phyloP scores from a whole-genome alignment of 306 rosid genomes.

The Cicer bijugum region DNA sequence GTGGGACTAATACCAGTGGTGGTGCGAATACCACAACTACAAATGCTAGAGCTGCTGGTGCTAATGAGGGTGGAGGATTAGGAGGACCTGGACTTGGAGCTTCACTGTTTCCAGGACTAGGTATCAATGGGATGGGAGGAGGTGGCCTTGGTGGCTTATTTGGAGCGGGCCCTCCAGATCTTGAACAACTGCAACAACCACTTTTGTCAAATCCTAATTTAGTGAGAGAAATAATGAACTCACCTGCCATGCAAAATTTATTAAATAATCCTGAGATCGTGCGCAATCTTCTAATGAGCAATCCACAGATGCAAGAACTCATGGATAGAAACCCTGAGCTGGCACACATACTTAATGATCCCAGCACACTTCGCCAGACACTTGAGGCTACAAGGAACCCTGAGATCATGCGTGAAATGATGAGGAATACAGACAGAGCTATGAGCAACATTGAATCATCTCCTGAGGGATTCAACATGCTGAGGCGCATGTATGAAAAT shows the following conservation, averaged over 20 bases:
- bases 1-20: conserved; percentile 53
- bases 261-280: conserved; percentile 73
- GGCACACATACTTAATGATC: conserved; percentile 85
- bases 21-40: conserved; percentile 56
- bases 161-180: conserved; percentile 69
- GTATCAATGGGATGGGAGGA: conserved; percentile 60
- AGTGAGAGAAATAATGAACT: conserved; percentile 78
- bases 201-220: conserved; percentile 67
- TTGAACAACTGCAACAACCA: conserved; percentile 84
- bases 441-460: conserved; percentile 93
- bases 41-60: conserved; percentile 54
- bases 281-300: conserved; percentile 77
- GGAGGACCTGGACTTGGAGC: conserved; percentile 68
- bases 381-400: conserved; percentile 92
- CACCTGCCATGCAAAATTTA: conserved; percentile 75
- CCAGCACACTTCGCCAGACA: conserved; percentile 79
- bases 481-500: conserved; percentile 93
- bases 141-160: conserved; percentile 60
- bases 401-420: conserved; percentile 95
- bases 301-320: conserved; percentile 88
- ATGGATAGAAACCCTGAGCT: conserved; percentile 87
- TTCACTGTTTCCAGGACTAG: conserved; percentile 70
- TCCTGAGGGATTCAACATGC: conserved; percentile 93
- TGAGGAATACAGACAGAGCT: conserved; percentile 91
- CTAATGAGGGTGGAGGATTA: conserved; percentile 62